Percentiles rank a stretch among this genome's conserved stretches.
phyloP scores from a whole-genome alignment of 371 early-diverging fungal genomes.

The Capniomyces stellatus region DNA sequence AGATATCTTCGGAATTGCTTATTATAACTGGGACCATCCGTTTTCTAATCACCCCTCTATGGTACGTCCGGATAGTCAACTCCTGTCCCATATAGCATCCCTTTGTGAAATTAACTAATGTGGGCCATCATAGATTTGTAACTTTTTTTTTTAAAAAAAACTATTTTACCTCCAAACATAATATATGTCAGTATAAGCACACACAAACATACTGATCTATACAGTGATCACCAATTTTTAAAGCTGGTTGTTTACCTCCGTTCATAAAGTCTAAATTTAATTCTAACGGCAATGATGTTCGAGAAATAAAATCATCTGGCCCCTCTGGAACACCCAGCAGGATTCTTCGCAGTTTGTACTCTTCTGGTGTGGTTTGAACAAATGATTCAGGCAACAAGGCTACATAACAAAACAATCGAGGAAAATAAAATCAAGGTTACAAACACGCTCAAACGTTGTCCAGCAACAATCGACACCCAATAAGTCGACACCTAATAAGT shows the following conservation, averaged over 20 bases:
- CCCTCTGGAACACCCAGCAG: slow-evolving; percentile 82
- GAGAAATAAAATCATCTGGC: slow-evolving; percentile 49
- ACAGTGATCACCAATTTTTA: neutral
- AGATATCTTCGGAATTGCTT: slow-evolving; percentile 1
- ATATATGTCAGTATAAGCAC: neutral
- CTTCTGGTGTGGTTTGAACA: slow-evolving; percentile 25
- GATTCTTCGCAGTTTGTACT: slow-evolving; percentile 61
- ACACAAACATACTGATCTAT: neutral
- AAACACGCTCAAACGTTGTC: no score
- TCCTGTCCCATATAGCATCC: slow-evolving; percentile 98
- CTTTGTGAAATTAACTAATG: slow-evolving; percentile 72
- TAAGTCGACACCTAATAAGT: no score
- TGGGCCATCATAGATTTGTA: neutral
- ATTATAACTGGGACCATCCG: slow-evolving; percentile 73
- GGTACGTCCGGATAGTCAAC: slow-evolving; percentile 87
- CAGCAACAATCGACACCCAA: no score
- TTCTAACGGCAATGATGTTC: slow-evolving; percentile 68
- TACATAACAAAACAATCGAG: neutral
- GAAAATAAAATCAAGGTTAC: neutral
- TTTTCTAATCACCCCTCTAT: slow-evolving; percentile 85
- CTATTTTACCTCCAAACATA: neutral
- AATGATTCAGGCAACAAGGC: slow-evolving; percentile 24
- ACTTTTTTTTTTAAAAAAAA: slow-evolving; percentile 8
- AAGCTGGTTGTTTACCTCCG: slow-evolving; percentile 23
- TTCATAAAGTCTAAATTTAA: slow-evolving; percentile 79